Evolutionary conservation across 2,329 filamentous ascomycete species (phyloP).

Genomic region (Phoma sp.): DNA sequence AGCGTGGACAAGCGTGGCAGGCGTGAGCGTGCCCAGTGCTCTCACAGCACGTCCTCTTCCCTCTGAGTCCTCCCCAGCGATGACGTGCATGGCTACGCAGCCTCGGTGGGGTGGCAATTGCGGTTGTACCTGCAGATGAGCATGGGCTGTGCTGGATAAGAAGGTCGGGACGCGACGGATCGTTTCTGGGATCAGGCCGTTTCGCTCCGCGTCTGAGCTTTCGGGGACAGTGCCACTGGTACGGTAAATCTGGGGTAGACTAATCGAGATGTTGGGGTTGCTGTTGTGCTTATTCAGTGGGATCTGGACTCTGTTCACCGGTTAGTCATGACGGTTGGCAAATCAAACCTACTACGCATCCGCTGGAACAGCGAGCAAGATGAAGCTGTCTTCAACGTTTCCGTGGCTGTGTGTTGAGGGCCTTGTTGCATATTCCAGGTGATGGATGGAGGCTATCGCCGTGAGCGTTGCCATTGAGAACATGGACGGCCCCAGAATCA

Average conservation of each 20-base stretch:
- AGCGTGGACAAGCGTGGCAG: slow-evolving; percentile 5
- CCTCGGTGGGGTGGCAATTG: slow-evolving; percentile 27
- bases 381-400: too few relatives aligned
- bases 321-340: slow-evolving; percentile 32
- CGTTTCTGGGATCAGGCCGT: slow-evolving; percentile 22
- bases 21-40: not conserved
- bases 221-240: slow-evolving; percentile 30
- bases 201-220: slow-evolving; percentile 34
- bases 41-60: slow-evolving; percentile 15
- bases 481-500: too few relatives aligned
- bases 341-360: not conserved
- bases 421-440: not conserved
- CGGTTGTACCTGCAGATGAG: slow-evolving; percentile 43
- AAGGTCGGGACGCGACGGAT: slow-evolving; percentile 28
- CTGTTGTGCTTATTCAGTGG: slow-evolving; percentile 7
- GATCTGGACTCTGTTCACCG: slow-evolving; percentile 11
- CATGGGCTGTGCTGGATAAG: slow-evolving; percentile 24
- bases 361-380: not conserved
- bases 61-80: slow-evolving; percentile 12
- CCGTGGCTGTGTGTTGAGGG: not conserved
- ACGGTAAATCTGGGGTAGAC: slow-evolving; percentile 42
- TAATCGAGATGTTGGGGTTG: slow-evolving; percentile 21
- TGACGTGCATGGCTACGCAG: slow-evolving; percentile 24
- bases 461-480: not conserved
- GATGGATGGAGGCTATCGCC: not conserved